Evolutionary conservation across 306 rosid genomes (phyloP).

Genomic region (Erythrophleum fordii): DNA sequence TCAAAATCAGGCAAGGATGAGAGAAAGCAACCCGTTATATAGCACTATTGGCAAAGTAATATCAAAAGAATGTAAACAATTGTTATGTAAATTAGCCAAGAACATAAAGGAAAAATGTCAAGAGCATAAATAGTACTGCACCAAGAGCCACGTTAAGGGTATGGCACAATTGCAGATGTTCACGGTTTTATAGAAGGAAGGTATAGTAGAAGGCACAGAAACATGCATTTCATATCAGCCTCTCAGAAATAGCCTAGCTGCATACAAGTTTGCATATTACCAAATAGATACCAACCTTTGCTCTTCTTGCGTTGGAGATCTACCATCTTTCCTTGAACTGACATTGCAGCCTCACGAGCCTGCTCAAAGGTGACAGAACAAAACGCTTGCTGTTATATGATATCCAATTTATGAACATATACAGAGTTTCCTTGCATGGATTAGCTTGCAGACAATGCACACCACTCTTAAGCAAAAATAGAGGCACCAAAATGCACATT

Average conservation of each 20-base stretch:
- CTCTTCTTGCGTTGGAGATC: slow-evolving; percentile 96
- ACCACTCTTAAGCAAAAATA: neutral
- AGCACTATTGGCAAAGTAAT: neutral
- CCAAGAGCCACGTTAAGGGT: slow-evolving; percentile 28
- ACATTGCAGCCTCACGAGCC: slow-evolving; percentile 96
- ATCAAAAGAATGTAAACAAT: neutral
- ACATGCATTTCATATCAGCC: slow-evolving; percentile 23
- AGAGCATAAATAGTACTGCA: slow-evolving; percentile 3
- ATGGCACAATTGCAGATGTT: neutral
- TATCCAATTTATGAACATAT: neutral
- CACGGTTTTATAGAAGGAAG: neutral
- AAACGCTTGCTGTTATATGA: neutral
- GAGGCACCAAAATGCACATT: neutral
- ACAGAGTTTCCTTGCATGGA: neutral
- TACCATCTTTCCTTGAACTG: slow-evolving; percentile 85
- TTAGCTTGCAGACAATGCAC: neutral
- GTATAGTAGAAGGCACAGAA: neutral
- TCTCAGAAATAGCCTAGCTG: neutral
- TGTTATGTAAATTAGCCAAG: neutral
- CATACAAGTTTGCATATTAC: slow-evolving; percentile 6
- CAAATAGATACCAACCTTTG: slow-evolving; percentile 70
- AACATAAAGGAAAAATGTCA: slow-evolving; percentile 2
- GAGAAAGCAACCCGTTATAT: neutral
- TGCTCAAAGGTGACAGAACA: slow-evolving; percentile 49
- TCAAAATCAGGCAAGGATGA: slow-evolving; percentile 17